phyloP scores from a whole-genome alignment of 768 basidiomycete species.

The Sporobolomyces phaffii region DNA sequence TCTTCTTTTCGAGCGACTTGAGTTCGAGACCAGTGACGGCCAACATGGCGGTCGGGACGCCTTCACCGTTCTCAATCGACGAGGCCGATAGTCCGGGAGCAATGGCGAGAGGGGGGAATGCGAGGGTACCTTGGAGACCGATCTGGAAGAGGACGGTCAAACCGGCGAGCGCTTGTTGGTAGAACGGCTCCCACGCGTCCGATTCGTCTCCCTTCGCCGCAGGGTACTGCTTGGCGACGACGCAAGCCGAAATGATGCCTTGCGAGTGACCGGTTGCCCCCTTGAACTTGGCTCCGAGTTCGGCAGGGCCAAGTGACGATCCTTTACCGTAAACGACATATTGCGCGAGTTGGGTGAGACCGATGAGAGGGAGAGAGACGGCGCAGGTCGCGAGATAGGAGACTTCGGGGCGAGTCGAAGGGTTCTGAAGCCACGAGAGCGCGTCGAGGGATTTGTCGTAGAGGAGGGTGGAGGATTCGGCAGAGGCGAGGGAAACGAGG shows the following conservation, averaged over 20 bases:
- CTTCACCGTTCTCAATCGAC: conserved; percentile 85
- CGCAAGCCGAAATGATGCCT: conserved; percentile 90
- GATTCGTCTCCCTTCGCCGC: conserved; percentile 45
- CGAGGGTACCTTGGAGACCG: conserved; percentile 84
- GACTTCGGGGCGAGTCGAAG: conserved; percentile 63
- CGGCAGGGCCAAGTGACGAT: conserved; percentile 42
- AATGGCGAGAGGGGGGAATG: conserved; percentile 84
- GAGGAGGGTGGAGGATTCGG: conserved; percentile 48
- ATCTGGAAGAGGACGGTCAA: conserved; percentile 88
- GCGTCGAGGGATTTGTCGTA: conserved; percentile 79
- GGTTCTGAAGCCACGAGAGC: conserved; percentile 72
- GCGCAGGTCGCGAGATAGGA: conserved; percentile 88
- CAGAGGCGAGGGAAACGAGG: conserved; percentile 54
- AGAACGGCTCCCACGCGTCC: conserved; percentile 57
- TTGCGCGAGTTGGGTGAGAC: conserved; percentile 88
- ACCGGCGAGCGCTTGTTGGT: conserved; percentile 70
- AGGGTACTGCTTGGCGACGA: conserved; percentile 69
- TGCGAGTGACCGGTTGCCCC: conserved; percentile 97
- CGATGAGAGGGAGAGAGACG: conserved; percentile 89
- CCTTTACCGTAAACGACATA: conserved; percentile 73
- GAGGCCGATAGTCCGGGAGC: conserved; percentile 84
- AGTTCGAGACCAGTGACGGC: conserved; percentile 68
- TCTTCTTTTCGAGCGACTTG: conserved; percentile 70
- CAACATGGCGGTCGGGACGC: conserved; percentile 87
- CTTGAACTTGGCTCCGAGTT: conserved; percentile 66